A percentile compares a stretch with the other conserved stretches of the same genome.
These are phyloP conservation scores for Rhodomyrtus tomentosa DNA, from an alignment of 345 rosid species.

Conservation along the genomic window DNA sequence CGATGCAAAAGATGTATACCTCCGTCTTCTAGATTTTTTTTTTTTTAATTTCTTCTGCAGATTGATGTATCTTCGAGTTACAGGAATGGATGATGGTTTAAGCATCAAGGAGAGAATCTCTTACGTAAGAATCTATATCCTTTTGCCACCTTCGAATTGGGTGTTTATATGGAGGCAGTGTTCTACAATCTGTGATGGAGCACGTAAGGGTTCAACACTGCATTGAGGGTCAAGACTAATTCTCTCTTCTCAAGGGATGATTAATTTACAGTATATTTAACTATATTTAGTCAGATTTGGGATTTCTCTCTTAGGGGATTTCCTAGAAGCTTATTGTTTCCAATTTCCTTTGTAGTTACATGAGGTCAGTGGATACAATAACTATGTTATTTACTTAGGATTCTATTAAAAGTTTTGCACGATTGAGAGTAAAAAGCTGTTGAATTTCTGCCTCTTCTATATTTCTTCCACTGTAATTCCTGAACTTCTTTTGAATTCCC, in stretches of 20 bases:
- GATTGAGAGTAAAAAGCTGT: not conserved
- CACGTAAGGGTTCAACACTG: not conserved
- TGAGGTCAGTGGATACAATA: not conserved
- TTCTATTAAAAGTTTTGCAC: not conserved
- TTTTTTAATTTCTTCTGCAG: slow-evolving; percentile 20
- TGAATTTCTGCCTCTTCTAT: not conserved
- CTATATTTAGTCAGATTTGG: not conserved
- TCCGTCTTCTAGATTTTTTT: not conserved
- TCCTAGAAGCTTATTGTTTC: not conserved
- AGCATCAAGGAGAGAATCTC: slow-evolving; percentile 79
- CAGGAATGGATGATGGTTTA: slow-evolving; percentile 90
- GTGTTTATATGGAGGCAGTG: not conserved
- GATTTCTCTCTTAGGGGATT: not conserved
- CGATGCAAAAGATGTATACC: not conserved
- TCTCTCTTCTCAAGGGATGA: not conserved
- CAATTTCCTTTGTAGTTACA: not conserved
- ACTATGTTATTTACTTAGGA: not conserved
- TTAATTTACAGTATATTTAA: not conserved
- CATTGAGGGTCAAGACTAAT: not conserved
- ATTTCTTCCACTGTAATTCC: not conserved
- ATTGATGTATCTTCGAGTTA: slow-evolving; percentile 77
- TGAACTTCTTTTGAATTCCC: not conserved
- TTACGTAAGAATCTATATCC: slow-evolving; percentile 33
- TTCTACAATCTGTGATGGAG: not conserved
- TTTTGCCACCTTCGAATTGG: not conserved